Conservation (phyloP, 164 flowering plant species). For the Piper betle region DNA sequence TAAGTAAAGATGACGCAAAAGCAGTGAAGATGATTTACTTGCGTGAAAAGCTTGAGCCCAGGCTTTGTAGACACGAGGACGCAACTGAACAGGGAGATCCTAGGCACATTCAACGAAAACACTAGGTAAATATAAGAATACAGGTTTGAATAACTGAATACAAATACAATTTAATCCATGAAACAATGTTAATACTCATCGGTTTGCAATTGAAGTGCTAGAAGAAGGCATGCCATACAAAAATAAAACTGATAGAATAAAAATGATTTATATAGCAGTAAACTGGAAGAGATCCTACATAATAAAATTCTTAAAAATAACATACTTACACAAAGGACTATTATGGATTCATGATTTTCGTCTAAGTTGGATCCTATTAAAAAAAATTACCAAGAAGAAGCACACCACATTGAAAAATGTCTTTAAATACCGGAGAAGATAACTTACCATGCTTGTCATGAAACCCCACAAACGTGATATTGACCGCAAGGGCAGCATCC, state of each 20-base stretch:
- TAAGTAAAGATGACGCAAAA: not conserved
- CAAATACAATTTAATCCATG: not conserved
- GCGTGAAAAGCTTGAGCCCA: conserved; percentile 97
- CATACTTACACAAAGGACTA: not conserved
- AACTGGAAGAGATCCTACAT: not conserved
- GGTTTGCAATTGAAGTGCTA: no score
- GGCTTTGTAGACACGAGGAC: conserved; percentile 37
- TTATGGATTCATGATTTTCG: not conserved
- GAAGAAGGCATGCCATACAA: no score
- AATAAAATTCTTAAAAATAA: no score
- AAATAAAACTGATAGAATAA: not conserved
- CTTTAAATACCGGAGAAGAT: not conserved
- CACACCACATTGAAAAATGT: not conserved
- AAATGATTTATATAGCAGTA: not conserved
- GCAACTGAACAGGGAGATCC: conserved; percentile 48
- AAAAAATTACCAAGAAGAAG: not conserved
- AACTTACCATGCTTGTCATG: conserved; percentile 62
- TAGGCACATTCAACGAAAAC: conserved; percentile 10
- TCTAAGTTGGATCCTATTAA: not conserved
- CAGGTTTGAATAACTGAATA: not conserved
- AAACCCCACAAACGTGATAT: conserved; percentile 84
- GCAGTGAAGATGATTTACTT: conserved; percentile 30
- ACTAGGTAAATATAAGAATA: no score
- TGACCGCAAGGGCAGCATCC: conserved; percentile 72
- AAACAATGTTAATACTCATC: not conserved